Evolutionary conservation across 352 stramenopile genomes (phyloP), one percentile per base, ranked within the genome.

Genomic region (Globisporangium emineosum): DNA sequence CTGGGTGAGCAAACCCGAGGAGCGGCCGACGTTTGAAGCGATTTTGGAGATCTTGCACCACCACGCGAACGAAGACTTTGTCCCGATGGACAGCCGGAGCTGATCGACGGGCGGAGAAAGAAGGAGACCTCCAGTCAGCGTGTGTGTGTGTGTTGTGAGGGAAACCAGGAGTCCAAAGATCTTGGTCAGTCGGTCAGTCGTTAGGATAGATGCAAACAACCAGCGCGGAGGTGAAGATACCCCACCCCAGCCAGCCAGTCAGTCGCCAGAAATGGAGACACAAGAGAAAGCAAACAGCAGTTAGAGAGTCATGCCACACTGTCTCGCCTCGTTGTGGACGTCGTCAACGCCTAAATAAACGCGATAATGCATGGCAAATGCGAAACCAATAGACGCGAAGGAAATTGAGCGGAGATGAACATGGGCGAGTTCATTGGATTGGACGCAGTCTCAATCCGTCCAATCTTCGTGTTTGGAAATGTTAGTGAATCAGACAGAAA

Each of bases 11-110:
- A 77, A 73, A 17, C 84, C 86, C 1, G 84, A 93, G 54, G 74
- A 88, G 60, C 86, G 86, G 49, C 86, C 86, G 65, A 93, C 81
- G 43, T 95, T 95, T 51, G 83, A 93, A 69, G 66, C 75, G 42
- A 84, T 95, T 61, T 70, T 95, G 56, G 84, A 95, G 60, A 80
- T 93, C 58, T 74, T 95, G 42, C 67, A 82, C 55, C 33, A 63
- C 43, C 32, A 63, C 53, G 52, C 49, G 47, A 58, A 19, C 56
- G 63, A 68, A 5, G 63, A 64, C n/a, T 63, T 64, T 64, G 55
- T 68, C 4, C 62, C 62, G 27, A 68, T 68, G 62, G 43, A 60
- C 17, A 47, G 40, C 10, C 57, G 61, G 55, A 49, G 56, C 35
- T 62, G 42, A 60, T 13, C 0, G 19, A 55, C n/a, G n/a, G n/a